These are phyloP conservation scores for Mallotus nudiflorus DNA, from an alignment of 345 rosid species.

Conservation along the genomic window DNA sequence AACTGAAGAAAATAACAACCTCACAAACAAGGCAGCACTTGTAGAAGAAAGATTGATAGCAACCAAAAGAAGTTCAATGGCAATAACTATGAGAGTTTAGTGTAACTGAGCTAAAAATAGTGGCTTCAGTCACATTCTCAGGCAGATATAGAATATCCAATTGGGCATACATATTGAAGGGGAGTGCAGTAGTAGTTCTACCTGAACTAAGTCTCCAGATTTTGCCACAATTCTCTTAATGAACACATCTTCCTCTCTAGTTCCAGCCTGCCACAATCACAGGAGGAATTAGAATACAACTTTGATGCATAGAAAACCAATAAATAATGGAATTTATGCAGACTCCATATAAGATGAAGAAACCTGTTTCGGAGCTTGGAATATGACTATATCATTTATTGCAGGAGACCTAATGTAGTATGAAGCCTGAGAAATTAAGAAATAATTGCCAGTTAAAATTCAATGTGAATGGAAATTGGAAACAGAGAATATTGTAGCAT, in stretches of 20 bases:
- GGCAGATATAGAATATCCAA: neutral
- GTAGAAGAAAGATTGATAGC: neutral
- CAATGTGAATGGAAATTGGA: neutral
- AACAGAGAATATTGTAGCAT: neutral
- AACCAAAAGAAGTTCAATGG: neutral
- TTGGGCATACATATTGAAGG: neutral
- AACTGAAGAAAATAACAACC: constrained; percentile 4
- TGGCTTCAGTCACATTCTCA: neutral
- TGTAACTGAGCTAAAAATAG: neutral
- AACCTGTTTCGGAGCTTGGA: constrained; percentile 39
- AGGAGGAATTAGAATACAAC: neutral
- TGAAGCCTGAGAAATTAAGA: constrained; percentile 32
- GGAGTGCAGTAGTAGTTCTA: constrained; percentile 13
- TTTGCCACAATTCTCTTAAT: constrained; percentile 44
- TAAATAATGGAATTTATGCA: neutral
- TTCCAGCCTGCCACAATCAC: constrained; percentile 21
- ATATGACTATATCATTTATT: constrained; percentile 39
- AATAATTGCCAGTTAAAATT: neutral
- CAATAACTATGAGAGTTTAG: neutral
- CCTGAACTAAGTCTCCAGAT: constrained; percentile 43
- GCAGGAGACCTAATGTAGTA: constrained; percentile 36
- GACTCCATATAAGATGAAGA: constrained; percentile 8
- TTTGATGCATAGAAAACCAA: neutral
- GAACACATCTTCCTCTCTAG: constrained; percentile 28
- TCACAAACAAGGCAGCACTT: neutral